Evolutionary conservation across 495 filamentous ascomycete genomes (phyloP).

Genomic region (Xylaria longipes): DNA sequence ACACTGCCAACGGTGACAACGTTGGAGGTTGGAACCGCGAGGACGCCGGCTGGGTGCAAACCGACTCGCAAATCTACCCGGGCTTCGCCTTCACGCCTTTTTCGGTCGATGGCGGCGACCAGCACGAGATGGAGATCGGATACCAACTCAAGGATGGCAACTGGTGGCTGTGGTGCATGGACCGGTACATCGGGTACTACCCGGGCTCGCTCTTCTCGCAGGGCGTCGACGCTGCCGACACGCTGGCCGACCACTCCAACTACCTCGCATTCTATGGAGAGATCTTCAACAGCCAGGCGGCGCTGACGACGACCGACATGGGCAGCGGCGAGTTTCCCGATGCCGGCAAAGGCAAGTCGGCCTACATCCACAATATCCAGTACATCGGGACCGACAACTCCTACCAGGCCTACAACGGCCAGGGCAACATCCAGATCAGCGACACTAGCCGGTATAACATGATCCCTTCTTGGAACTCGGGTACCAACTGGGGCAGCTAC

Average conservation of each 20-base stretch:
- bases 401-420: conserved; percentile 27
- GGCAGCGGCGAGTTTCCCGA: conserved; percentile 38
- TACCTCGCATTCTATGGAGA: conserved; percentile 39
- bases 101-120: conserved; percentile 28
- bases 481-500: conserved; percentile 31
- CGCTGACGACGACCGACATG: conserved; percentile 40
- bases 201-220: conserved; percentile 29
- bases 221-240: conserved; percentile 18
- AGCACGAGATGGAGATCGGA: conserved; percentile 37
- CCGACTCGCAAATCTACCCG: conserved; percentile 31
- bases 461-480: conserved; percentile 18
- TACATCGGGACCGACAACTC: conserved; percentile 7
- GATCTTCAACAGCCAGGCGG: conserved; percentile 34
- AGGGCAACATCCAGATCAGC: conserved; percentile 20
- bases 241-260: conserved; percentile 31
- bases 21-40: conserved; percentile 40
- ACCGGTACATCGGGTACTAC: conserved; percentile 41
- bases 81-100: conserved; percentile 33
- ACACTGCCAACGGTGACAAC: conserved; percentile 27
- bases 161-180: conserved; percentile 40
- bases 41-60: conserved; percentile 37
- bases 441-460: conserved; percentile 34
- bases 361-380: conserved; percentile 38
- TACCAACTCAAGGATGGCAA: conserved; percentile 32
- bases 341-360: conserved; percentile 30